Percentiles rank a stretch among this genome's conserved stretches.
These are phyloP conservation scores for Phytopythium delawarense DNA, from an alignment of 352 stramenopile species.

Conservation along the genomic window DNA sequence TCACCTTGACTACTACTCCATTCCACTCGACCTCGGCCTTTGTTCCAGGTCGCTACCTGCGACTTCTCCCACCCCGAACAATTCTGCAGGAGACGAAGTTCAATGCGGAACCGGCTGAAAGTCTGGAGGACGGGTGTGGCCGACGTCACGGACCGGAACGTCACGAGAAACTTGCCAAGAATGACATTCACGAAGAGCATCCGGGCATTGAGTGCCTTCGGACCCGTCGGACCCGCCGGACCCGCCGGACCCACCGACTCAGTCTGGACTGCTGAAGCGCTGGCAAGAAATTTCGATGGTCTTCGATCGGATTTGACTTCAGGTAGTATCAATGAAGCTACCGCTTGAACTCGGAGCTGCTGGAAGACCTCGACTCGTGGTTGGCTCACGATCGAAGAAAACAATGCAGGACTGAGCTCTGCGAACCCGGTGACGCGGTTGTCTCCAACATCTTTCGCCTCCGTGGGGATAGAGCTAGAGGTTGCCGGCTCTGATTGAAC, in stretches of 20 bases:
- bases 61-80: background rate
- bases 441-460: background rate
- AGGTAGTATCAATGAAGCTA: background rate
- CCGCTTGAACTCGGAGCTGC: background rate
- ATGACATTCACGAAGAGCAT: constrained; percentile 3
- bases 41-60: background rate
- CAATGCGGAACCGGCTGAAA: background rate
- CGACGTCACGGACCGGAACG: background rate
- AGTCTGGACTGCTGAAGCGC: background rate
- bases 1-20: background rate
- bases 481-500: background rate
- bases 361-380: constrained; percentile 12
- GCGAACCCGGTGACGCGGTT: background rate
- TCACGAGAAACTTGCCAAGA: background rate
- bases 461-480: background rate
- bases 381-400: background rate
- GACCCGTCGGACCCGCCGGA: background rate
- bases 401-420: background rate
- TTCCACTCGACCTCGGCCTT: background rate
- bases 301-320: background rate
- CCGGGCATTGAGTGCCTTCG: background rate
- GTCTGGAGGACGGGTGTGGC: background rate
- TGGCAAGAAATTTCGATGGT: background rate
- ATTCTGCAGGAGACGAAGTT: background rate
- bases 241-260: background rate